These are phyloP conservation scores for Rhodotorula sp. DNA, from an alignment of 1,284 basidiomycete genomes.

Conservation along the genomic window DNA sequence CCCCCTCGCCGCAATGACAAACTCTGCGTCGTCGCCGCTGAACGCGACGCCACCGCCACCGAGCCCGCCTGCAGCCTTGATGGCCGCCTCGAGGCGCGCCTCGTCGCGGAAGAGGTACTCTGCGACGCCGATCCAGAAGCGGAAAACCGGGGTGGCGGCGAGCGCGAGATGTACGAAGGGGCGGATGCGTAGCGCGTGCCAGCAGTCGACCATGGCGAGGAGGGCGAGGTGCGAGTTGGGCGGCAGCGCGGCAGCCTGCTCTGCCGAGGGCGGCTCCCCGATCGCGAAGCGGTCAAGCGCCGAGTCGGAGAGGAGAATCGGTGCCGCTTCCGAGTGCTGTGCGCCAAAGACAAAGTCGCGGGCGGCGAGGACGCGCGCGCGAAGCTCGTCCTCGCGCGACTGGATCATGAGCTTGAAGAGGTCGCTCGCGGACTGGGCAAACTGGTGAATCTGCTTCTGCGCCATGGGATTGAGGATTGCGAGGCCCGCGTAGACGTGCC, in stretches of 20 bases:
- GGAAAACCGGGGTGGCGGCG: conserved; percentile 94
- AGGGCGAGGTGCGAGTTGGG: conserved; percentile 92
- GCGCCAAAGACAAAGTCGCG: conserved; percentile 71
- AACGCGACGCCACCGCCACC: conserved; percentile 69
- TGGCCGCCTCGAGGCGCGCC: conserved; percentile 65
- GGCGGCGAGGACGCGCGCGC: conserved; percentile 72
- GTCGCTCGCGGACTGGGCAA: conserved; percentile 78
- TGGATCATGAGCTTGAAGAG: conserved; percentile 95
- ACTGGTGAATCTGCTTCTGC: conserved; percentile 84
- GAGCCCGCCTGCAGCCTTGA: conserved; percentile 68
- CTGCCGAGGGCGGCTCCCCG: conserved; percentile 57
- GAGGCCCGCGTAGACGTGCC: conserved; percentile 98
- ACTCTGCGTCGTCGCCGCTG: conserved; percentile 87
- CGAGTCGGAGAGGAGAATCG: conserved; percentile 83
- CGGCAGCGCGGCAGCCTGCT: conserved; percentile 40
- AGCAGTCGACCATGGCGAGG: conserved; percentile 99
- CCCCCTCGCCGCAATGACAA: conserved; percentile 89
- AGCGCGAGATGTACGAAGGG: conserved; percentile 90
- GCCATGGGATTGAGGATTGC: conserved; percentile 97
- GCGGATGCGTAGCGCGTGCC: conserved; percentile 82
- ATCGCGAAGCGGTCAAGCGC: conserved; percentile 87
- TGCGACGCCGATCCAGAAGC: conserved; percentile 95
- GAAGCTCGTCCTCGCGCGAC: conserved; percentile 67
- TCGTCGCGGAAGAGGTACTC: conserved; percentile 86
- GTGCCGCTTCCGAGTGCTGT: conserved; percentile 47